Evolutionary conservation across 169 alveolate genomes (phyloP).

Genomic region (Miamiensis avidus): DNA sequence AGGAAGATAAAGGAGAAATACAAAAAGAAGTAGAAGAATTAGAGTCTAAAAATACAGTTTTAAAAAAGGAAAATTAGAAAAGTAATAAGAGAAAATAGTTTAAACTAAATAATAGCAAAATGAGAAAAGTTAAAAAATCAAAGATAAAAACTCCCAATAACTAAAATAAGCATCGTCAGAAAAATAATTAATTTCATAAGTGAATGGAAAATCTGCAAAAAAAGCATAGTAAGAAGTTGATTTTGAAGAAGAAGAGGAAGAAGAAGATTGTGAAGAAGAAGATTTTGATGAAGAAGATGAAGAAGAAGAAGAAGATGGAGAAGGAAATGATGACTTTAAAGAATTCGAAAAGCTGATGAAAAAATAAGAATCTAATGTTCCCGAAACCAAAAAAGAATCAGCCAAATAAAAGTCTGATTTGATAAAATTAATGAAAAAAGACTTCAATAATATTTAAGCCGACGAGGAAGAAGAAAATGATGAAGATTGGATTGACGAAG

Average conservation of each 20-base stretch:
- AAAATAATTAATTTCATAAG: not conserved
- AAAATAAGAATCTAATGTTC: not conserved
- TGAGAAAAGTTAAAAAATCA: not conserved
- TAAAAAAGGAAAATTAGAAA: not conserved
- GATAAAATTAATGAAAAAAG: not conserved
- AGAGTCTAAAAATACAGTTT: not conserved
- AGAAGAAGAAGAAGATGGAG: slow-evolving; percentile 11
- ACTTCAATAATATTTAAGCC: not conserved
- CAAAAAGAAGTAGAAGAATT: not conserved
- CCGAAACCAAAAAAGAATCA: not conserved
- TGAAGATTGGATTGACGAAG: not conserved
- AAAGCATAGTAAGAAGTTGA: too few relatives aligned
- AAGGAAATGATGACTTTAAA: slow-evolving; percentile 8
- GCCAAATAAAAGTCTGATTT: not conserved
- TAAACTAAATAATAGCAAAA: not conserved
- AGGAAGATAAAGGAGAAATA: not conserved
- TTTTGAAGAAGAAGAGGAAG: slow-evolving; percentile 3
- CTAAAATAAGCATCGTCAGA: slow-evolving; percentile 1
- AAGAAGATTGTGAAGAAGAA: slow-evolving; percentile 13
- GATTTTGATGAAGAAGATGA: not conserved
- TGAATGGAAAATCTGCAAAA: slow-evolving; percentile 4
- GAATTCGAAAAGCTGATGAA: not conserved
- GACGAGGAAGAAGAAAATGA: not conserved
- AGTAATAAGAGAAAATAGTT: too few relatives aligned
- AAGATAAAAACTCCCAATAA: not conserved